A percentile compares a stretch with the other conserved stretches of the same genome.
These are phyloP conservation scores for Craterostigma plantagineum DNA, from an alignment of 257 asterid genomes.

Conservation along the genomic window DNA sequence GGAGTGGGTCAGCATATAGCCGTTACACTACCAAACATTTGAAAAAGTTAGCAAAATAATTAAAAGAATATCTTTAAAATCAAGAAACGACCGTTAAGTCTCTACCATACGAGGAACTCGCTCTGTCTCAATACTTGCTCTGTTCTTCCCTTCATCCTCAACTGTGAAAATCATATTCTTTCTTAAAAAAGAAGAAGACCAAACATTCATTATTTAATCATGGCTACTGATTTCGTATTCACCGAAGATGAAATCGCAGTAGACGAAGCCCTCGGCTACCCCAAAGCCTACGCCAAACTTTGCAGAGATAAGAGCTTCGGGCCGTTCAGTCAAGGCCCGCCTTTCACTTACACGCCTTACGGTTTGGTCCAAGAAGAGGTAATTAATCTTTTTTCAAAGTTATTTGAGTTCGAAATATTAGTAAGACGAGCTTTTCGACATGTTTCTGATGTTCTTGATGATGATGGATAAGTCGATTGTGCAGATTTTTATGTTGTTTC, in stretches of 20 bases:
- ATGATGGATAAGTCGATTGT: too few relatives aligned
- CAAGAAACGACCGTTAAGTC: slow-evolving; percentile 52
- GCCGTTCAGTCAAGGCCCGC: slow-evolving; percentile 68
- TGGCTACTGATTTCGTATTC: slow-evolving; percentile 37
- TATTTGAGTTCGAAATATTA: too few relatives aligned
- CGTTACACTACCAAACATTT: slow-evolving; percentile 33
- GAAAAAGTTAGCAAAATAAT: slow-evolving; percentile 11
- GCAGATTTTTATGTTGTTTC: too few relatives aligned
- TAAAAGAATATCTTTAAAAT: slow-evolving; percentile 9
- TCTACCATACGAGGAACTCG: slow-evolving; percentile 12
- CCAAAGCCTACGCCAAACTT: slow-evolving; percentile 60
- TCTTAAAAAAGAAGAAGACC: not conserved
- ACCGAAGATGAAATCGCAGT: slow-evolving; percentile 45
- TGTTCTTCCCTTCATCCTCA: not conserved
- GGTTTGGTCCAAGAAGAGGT: slow-evolving; percentile 60
- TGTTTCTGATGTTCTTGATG: too few relatives aligned
- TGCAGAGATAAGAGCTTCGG: slow-evolving; percentile 49
- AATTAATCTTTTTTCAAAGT: too few relatives aligned
- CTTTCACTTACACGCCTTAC: slow-evolving; percentile 62
- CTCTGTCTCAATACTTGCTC: not conserved
- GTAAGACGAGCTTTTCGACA: too few relatives aligned
- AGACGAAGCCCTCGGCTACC: slow-evolving; percentile 64
- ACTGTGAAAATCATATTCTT: too few relatives aligned
- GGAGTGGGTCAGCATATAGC: slow-evolving; percentile 39
- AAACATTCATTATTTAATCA: slow-evolving; percentile 5